Conservation (phyloP, 225 moss, liverwort and hornwort species). For the Physcomitrium patens region DNA sequence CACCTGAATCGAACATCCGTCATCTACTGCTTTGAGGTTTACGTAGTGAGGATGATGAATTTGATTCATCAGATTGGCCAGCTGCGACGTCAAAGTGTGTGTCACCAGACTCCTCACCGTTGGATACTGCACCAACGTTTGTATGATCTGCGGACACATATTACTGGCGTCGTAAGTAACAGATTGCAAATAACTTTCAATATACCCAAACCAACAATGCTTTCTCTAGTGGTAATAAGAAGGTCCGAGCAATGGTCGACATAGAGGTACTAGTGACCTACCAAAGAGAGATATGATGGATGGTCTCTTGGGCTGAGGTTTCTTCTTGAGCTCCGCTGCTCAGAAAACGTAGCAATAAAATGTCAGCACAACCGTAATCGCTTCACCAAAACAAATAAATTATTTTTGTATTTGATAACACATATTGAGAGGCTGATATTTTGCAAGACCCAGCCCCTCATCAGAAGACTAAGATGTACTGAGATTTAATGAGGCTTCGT, state of each 20-base stretch:
- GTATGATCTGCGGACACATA: slow-evolving; percentile 61
- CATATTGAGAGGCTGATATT: not conserved
- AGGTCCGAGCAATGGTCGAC: too few relatives aligned
- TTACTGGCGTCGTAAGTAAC: not conserved
- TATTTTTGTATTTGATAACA: not conserved
- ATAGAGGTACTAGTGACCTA: slow-evolving; percentile 34
- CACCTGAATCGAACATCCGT: slow-evolving; percentile 44
- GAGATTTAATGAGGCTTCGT: not conserved
- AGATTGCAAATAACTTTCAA: not conserved
- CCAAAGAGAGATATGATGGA: slow-evolving; percentile 95
- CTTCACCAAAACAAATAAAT: not conserved
- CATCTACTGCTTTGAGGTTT: slow-evolving; percentile 66
- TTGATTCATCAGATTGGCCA: slow-evolving; percentile 56
- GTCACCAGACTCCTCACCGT: slow-evolving; percentile 67
- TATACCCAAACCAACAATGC: too few relatives aligned
- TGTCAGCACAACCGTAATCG: too few relatives aligned
- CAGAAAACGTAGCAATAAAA: slow-evolving; percentile 30
- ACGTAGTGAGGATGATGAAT: slow-evolving; percentile 67
- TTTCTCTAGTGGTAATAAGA: too few relatives aligned
- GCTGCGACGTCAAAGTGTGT: slow-evolving; percentile 80
- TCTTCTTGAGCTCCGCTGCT: slow-evolving; percentile 94
- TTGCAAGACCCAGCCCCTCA: not conserved
- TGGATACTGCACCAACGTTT: slow-evolving; percentile 55
- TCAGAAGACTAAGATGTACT: not conserved
- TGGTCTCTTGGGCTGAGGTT: slow-evolving; percentile 97